A percentile compares a stretch with the other conserved stretches of the same genome.
Conservation (phyloP, 768 basidiomycete genomes). For the Galerina sulciceps region DNA sequence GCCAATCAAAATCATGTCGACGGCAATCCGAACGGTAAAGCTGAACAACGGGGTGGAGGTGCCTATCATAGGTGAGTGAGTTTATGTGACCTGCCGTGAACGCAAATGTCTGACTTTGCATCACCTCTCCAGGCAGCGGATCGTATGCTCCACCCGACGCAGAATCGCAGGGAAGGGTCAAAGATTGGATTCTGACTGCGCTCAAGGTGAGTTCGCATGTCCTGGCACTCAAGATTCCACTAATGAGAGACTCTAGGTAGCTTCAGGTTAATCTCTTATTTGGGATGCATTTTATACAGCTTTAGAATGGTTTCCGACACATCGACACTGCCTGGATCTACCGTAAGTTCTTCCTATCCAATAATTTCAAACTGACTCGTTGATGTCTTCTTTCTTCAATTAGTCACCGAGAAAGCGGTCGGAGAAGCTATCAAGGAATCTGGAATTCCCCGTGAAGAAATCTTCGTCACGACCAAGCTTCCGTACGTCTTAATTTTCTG, state of each 20-base stretch:
- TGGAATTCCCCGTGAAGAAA: slow-evolving; percentile 49
- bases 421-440: slow-evolving; percentile 50
- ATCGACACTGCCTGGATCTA: slow-evolving; percentile 45
- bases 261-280: too few species aligned
- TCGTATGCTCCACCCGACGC: slow-evolving; percentile 39
- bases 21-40: slow-evolving; percentile 8
- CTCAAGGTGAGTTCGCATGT: slow-evolving; percentile 31
- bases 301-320: slow-evolving; percentile 44
- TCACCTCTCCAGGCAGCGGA: slow-evolving; percentile 36
- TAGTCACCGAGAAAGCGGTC: slow-evolving; percentile 43
- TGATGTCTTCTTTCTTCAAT: neutral
- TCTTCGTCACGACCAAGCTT: slow-evolving; percentile 57
- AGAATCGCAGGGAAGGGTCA: slow-evolving; percentile 36
- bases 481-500: slow-evolving; percentile 27
- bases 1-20: neutral
- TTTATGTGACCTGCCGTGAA: neutral
- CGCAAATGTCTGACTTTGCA: neutral
- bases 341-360: slow-evolving; percentile 17
- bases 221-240: too few species aligned
- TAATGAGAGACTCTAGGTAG: too few species aligned
- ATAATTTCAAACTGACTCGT: neutral
- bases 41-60: slow-evolving; percentile 39
- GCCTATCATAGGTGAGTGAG: slow-evolving; percentile 36
- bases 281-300: too few species aligned
- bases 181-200: slow-evolving; percentile 44